Evolutionary conservation across 1,284 basidiomycete species (phyloP).

Genomic region (Austroboletus rostrupii): DNA sequence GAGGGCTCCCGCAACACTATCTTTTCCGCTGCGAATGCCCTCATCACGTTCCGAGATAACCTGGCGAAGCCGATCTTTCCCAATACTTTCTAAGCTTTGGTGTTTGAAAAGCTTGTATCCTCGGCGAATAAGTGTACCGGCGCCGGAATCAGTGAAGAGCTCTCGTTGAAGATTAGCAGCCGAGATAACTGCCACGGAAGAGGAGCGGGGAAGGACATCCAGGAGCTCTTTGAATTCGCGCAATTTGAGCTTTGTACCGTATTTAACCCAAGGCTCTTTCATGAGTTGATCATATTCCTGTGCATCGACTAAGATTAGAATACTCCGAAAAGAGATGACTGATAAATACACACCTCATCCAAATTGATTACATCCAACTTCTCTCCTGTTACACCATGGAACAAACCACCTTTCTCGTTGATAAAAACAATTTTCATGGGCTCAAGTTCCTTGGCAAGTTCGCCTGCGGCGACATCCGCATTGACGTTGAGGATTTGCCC

Average conservation of each 20-base stretch:
- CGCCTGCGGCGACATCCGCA: constrained; percentile 93
- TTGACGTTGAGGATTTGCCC: constrained; percentile 97
- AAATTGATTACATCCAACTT: constrained; percentile 96
- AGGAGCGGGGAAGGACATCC: constrained; percentile 96
- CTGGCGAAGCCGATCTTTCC: constrained; percentile 89
- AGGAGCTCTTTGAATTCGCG: constrained; percentile 99
- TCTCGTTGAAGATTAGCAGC: constrained; percentile 94
- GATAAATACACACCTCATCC: constrained; percentile 69
- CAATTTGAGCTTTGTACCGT: constrained; percentile 98
- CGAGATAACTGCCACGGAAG: constrained; percentile 97
- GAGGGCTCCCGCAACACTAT: constrained; percentile 89
- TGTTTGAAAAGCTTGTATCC: constrained; percentile 98
- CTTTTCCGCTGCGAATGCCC: constrained; percentile 80
- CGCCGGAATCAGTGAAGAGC: constrained; percentile 97
- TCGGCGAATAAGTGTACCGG: constrained; percentile 94
- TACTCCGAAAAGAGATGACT: background rate
- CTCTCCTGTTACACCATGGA: constrained; percentile 94
- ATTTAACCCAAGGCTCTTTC: constrained; percentile 99
- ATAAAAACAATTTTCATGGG: constrained; percentile 99
- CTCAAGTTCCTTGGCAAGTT: constrained; percentile 93
- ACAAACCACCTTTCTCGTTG: constrained; percentile 97
- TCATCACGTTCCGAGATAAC: constrained; percentile 94
- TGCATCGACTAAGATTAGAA: constrained; percentile 1
- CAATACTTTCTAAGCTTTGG: constrained; percentile 76
- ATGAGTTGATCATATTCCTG: constrained; percentile 95